These are phyloP conservation scores for Carex kokanica DNA, from an alignment of 176 grass and related monocot species.

Conservation along the genomic window DNA sequence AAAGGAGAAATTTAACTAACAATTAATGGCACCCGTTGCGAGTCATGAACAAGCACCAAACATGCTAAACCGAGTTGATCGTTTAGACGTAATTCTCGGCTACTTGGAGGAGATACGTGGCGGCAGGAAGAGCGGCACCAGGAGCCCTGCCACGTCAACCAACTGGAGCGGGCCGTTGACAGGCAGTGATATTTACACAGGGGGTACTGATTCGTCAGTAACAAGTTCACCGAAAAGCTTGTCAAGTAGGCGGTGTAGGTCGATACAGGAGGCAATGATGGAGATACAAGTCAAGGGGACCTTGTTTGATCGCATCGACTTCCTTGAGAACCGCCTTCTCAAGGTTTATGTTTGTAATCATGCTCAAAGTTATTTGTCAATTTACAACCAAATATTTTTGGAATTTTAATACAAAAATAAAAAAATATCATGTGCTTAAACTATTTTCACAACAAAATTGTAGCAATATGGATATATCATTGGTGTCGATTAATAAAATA, in stretches of 20 bases:
- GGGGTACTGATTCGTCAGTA: conserved; percentile 16
- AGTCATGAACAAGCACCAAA: conserved; percentile 24
- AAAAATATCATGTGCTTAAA: neutral
- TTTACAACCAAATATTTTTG: neutral
- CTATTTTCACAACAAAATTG: neutral
- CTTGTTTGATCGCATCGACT: conserved; percentile 41
- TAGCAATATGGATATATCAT: neutral
- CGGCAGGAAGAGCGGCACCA: neutral
- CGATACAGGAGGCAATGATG: conserved; percentile 34
- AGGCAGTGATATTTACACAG: conserved; percentile 4
- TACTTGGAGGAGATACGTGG: conserved; percentile 49
- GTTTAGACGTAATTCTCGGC: conserved; percentile 53
- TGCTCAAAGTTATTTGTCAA: neutral
- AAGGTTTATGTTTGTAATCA: conserved; percentile 16
- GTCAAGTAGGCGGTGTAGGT: conserved; percentile 15
- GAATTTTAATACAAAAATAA: neutral
- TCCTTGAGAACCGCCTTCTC: conserved; percentile 38
- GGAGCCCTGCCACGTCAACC: conserved; percentile 20
- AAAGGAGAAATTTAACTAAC: neutral
- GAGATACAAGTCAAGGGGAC: conserved; percentile 40
- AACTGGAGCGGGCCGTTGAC: neutral
- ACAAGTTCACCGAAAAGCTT: conserved; percentile 35
- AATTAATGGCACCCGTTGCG: conserved; percentile 10
- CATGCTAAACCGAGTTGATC: conserved; percentile 54
- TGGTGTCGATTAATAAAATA: neutral